Evolutionary conservation across 176 grass and related monocot species (phyloP).

Genomic region (Avena atlantica): DNA sequence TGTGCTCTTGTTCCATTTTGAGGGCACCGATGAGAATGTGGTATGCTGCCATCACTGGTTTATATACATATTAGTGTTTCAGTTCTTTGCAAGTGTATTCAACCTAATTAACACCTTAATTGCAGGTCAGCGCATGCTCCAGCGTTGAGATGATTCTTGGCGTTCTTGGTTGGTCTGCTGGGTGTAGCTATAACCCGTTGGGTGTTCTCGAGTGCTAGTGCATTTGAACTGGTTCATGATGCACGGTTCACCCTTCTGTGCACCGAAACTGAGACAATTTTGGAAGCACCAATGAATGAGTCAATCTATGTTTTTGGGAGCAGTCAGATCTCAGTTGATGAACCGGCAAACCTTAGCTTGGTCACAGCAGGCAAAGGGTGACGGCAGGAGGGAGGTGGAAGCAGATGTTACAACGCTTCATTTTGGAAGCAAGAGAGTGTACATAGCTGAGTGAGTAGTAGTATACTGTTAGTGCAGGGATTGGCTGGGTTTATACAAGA

Average conservation of each 20-base stretch:
- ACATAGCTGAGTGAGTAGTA: constrained; percentile 63
- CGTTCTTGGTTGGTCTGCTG: constrained; percentile 82
- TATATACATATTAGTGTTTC: constrained; percentile 12
- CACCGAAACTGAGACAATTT: constrained; percentile 32
- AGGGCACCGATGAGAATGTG: constrained; percentile 78
- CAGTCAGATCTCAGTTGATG: constrained; percentile 32
- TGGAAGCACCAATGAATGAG: constrained; percentile 34
- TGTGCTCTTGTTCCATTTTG: constrained; percentile 82
- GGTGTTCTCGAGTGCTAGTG: constrained; percentile 63
- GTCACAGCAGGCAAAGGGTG: constrained; percentile 38
- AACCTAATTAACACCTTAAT: constrained; percentile 32
- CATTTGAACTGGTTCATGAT: constrained; percentile 7
- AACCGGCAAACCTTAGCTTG: not conserved
- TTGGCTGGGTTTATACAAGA: constrained; percentile 43
- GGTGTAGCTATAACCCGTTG: constrained; percentile 75
- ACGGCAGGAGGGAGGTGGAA: constrained; percentile 24
- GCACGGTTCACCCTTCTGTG: constrained; percentile 13
- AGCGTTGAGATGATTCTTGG: constrained; percentile 75
- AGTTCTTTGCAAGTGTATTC: constrained; percentile 29
- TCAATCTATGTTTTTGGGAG: constrained; percentile 10
- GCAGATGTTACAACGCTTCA: constrained; percentile 31
- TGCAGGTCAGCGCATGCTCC: constrained; percentile 69
- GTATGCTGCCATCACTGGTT: constrained; percentile 50
- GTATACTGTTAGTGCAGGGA: constrained; percentile 46
- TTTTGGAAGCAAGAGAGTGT: constrained; percentile 53